Evolutionary conservation across 768 basidiomycete genomes (phyloP), one percentile per base, ranked within the genome.

Genomic region (Suillus ampliporus): DNA sequence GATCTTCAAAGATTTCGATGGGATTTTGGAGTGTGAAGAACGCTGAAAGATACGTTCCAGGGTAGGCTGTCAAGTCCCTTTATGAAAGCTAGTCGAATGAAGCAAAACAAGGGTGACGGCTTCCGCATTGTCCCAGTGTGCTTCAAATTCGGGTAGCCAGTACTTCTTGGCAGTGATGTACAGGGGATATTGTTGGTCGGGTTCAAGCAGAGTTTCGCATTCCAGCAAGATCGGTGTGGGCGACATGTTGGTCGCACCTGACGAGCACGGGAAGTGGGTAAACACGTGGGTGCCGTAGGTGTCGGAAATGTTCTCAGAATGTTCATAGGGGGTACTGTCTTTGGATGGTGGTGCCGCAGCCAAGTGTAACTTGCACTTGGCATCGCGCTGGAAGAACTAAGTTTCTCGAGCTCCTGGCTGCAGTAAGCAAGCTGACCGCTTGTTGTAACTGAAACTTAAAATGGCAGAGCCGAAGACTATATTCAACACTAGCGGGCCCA

Each of bases 61-160:
- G 4, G 83, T 81, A 2, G 89, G 87, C 65, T 89, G 86, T 87
- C 87, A 90, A 3, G 84, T 86, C 74, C 90, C 89, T 71, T 90
- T 90, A 76, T 89, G 89, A 67, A 88, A 90, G 71, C 88, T 88
- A 2, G 89, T 90, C 5, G 87, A 85, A 70, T 90, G 89, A 2
- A 89, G 75, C n/a, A 88, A 68, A 37, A 90, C 75, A 38, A 89
- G 77, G 0, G 88, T 89, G 62, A 84, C 69, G 5, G 82, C 86
- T 40, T 80, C 74, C 7, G 75, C 77, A 67, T 83, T 76, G 9
- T 67, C 58, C 50, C 68, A 66, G 59, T 82, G 67, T 1, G 65
- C 69, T 28, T 79, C 79, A 58, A 80, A 75, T 34, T 77, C 76
- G 3, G 79, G 71, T 31, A 76, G 63, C 82, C 82, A 85, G 67